Evolutionary conservation across 495 filamentous ascomycete genomes (phyloP), one percentile per base, ranked within the genome.

Genomic region (Aspergillus leporis): DNA sequence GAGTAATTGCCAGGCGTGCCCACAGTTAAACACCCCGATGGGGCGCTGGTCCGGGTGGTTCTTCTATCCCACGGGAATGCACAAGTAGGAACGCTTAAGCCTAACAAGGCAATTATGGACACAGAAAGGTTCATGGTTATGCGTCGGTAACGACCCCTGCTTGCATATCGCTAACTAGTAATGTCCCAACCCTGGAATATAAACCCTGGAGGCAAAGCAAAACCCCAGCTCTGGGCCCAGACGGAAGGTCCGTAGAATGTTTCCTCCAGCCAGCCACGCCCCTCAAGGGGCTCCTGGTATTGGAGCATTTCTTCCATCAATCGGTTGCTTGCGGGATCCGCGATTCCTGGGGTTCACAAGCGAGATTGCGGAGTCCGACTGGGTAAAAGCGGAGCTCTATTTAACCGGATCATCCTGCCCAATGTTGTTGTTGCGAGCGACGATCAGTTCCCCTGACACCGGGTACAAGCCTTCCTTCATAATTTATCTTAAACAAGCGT

Each of bases 21-120:
- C 4, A 74, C 71, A 0, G 62, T 66, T 9, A 72, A 51, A 51
- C 71, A 74, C 16, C 71, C 71, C 0, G 43, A 47, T 3, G 43
- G 43, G 7, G 43, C 43, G 18, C 43, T 47, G 3, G 43, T 23
- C 43, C 43, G 43, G 19, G 5, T 14, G 5, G 19, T 18, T 8
- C 19, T n/a, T n/a, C 21, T 23, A n/a, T 3, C 19, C 13, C 23
- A 23, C 4, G 16, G 13, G 14, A 4, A 47, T 14, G 43, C 43
- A 22, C 16, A 47, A 19, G 19, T 23, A 7, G 3, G 19, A n/a
- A 47, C 13, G 19, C 19, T 23, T 1, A 47, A 47, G 38, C 38
- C 16, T 19, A 47, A 4, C 6, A 47, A n/a, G 13, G 19, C 43
- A 23, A 23, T 8, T 10, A 13, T 9, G 19, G 19, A 8, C 4